These are phyloP conservation scores for Phalaenopsis hybrid DNA, from an alignment of 116 monocot species.

Conservation along the genomic window DNA sequence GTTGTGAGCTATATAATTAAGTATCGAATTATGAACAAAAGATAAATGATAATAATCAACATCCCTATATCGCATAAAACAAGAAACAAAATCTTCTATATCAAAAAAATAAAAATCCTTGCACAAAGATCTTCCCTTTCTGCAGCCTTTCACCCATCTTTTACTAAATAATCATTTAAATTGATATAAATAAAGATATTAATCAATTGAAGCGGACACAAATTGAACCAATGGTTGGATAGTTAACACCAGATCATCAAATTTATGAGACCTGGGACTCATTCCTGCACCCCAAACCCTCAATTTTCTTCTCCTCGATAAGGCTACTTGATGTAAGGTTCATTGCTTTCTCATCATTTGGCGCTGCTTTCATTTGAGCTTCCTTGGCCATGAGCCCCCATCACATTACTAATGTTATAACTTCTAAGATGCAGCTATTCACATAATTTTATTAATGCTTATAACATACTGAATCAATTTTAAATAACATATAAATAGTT, in stretches of 20 bases:
- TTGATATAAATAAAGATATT: not conserved
- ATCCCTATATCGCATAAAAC: too few species aligned
- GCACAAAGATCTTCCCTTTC: not conserved
- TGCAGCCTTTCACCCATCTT: not conserved
- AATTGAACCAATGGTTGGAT: not conserved
- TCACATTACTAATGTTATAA: too few species aligned
- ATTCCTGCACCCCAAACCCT: conserved; percentile 13
- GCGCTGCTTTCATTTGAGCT: conserved; percentile 66
- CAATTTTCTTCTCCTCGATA: conserved; percentile 25
- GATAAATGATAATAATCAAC: too few species aligned
- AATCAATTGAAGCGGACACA: not conserved
- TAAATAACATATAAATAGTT: too few species aligned
- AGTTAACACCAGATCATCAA: conserved; percentile 12
- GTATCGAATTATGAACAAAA: too few species aligned
- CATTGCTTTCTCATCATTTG: conserved; percentile 48
- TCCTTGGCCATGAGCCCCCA: conserved; percentile 65
- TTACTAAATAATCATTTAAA: not conserved
- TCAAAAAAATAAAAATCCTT: not conserved
- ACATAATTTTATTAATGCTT: too few species aligned
- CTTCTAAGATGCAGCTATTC: too few species aligned
- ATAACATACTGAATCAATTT: too few species aligned
- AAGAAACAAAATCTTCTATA: too few species aligned
- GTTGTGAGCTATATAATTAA: too few species aligned
- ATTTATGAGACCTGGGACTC: conserved; percentile 18
- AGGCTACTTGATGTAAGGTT: conserved; percentile 1